These are phyloP conservation scores for Diplodia scrobiculata DNA, from an alignment of 2,329 filamentous ascomycete genomes.

Conservation along the genomic window DNA sequence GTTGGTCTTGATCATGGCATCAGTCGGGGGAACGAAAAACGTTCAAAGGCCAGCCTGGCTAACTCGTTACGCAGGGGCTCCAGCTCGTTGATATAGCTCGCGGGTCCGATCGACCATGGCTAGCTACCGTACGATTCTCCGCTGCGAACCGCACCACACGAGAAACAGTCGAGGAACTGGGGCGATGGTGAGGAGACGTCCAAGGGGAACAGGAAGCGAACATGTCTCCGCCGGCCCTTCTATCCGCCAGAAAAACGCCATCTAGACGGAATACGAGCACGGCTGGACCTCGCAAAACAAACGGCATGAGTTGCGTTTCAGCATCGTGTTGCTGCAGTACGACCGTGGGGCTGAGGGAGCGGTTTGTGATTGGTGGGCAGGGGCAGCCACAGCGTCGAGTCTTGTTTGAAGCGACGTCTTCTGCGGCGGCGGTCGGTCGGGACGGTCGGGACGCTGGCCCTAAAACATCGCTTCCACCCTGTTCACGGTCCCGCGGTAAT, in stretches of 20 bases:
- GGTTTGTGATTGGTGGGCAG: neutral
- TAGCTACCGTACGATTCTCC: too few species aligned
- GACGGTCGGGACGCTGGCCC: conserved; percentile 8
- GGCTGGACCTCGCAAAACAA: neutral
- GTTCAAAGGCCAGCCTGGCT: too few species aligned
- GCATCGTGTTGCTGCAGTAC: neutral
- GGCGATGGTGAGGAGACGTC: neutral
- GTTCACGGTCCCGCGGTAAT: conserved; percentile 6
- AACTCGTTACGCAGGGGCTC: too few species aligned
- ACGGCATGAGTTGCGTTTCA: neutral
- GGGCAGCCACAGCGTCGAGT: neutral
- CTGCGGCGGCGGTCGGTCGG: conserved; percentile 4
- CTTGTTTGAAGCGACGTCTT: conserved; percentile 1
- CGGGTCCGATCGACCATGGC: too few species aligned
- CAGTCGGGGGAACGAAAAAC: too few species aligned
- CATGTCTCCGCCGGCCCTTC: neutral
- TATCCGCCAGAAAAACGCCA: neutral
- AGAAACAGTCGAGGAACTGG: neutral
- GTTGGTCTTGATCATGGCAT: too few species aligned
- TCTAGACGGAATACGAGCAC: neutral
- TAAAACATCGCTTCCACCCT: neutral
- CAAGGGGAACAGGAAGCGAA: neutral
- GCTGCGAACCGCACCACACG: too few species aligned
- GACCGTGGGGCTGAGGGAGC: neutral
- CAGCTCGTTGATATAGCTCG: too few species aligned